These are phyloP conservation scores for Trichosanthes truncata DNA, from an alignment of 306 rosid genomes.

Conservation along the genomic window DNA sequence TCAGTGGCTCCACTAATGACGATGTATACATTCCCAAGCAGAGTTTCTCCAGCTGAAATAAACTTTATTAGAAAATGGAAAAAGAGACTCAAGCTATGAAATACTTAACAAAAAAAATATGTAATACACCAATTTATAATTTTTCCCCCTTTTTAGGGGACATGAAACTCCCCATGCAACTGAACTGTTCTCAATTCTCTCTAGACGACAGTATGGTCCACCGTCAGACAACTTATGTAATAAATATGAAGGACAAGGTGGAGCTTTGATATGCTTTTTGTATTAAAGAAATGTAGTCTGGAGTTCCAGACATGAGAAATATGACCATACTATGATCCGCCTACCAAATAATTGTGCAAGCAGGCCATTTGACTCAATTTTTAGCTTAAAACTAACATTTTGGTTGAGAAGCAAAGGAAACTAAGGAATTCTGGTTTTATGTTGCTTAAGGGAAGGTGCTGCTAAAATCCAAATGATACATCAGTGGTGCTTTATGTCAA, in stretches of 20 bases:
- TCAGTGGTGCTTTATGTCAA: not conserved
- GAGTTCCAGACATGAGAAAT: not conserved
- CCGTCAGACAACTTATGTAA: not conserved
- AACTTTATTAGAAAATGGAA: constrained; percentile 10
- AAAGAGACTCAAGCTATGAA: not conserved
- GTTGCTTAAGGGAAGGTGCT: not conserved
- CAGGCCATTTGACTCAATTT: not conserved
- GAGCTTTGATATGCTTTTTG: not conserved
- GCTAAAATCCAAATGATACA: not conserved
- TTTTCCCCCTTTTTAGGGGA: not conserved
- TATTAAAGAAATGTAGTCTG: not conserved
- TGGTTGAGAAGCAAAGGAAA: not conserved
- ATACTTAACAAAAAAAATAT: not conserved
- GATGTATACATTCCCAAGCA: constrained; percentile 37
- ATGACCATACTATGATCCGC: not conserved
- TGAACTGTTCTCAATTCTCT: not conserved
- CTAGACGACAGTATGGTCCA: not conserved
- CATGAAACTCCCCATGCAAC: not conserved
- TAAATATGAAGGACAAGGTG: not conserved
- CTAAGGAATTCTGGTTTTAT: not conserved
- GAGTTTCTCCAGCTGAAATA: constrained; percentile 34
- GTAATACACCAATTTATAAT: not conserved
- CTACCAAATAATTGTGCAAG: not conserved
- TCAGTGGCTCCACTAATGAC: constrained; percentile 91
- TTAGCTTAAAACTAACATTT: not conserved